Evolutionary conservation across 129 eudicot genomes (phyloP), one percentile per base, ranked within the genome.

Genomic region (Tagetes patula): DNA sequence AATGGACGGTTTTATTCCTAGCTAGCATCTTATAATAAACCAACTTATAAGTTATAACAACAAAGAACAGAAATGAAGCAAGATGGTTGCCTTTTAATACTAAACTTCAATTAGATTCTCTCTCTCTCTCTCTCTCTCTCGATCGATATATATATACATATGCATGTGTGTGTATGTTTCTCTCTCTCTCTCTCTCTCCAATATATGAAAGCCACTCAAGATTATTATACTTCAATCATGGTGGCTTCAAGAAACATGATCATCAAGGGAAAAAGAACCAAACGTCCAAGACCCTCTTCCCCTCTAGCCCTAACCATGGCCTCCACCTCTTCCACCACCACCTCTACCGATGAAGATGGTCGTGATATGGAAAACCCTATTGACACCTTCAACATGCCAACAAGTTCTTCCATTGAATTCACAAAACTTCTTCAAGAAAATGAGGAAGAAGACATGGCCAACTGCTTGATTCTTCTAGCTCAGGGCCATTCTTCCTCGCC

Each of bases 381-480:
- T 34, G 58, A 46, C 61, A 68, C 69, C 20, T 75, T 80, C 40
- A 66, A 65, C 64, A 42, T 42, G 53, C 36, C 80, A 72, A 62
- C 80, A 69, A 62, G 7, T 30, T 66, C 49, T 38, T 84, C 94
- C 0, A 82, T 80, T 8, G 85, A 81, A 40, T 80, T 80, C 80
- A 75, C 75, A 1, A 71, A 66, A 20, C 52, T 65, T n/a, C n/a
- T 72, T 33, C 85, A 71, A 70, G 96, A 85, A 6, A 86, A 88
- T 53, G 86, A 88, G 42, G 98, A 92, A 54, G 84, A 88, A 80
- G 98, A 92, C 48, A 85, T 87, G 96, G 96, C 98, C 33, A 80
- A 92, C 34, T 89, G 97, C 70, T 76, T 92, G 79, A 92, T 92
- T 66, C 91, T 92, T 58, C 71, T 92, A 11, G 98, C 97, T 6